Evolutionary conservation across 306 rosid genomes (phyloP).

Genomic region (Delonix regia): DNA sequence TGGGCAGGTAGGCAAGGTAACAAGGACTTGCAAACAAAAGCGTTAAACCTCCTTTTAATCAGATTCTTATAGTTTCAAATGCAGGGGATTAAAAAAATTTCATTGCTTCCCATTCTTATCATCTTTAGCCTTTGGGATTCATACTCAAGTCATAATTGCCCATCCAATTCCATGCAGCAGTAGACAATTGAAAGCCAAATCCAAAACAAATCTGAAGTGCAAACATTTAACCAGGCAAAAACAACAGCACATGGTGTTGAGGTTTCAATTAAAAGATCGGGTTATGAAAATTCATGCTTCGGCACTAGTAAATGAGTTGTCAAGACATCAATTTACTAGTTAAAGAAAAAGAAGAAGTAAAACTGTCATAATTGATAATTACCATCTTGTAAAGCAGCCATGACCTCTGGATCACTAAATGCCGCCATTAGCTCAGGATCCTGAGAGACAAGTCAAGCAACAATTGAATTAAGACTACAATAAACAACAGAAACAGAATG

Average conservation of each 20-base stretch:
- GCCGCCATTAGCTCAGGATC: conserved; percentile 90
- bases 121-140: not conserved
- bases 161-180: conserved; percentile 22
- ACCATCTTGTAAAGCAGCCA: conserved; percentile 98
- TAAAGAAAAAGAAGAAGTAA: not conserved
- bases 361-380: conserved; percentile 27
- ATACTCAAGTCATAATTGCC: not conserved
- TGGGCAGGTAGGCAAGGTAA: not conserved
- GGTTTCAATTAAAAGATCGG: not conserved
- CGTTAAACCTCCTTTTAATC: not conserved
- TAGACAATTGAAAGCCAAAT: conserved; percentile 3
- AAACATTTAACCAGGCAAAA: not conserved
- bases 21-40: not conserved
- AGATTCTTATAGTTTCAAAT: not conserved
- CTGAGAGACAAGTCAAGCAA: conserved; percentile 39
- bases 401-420: conserved; percentile 86
- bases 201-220: not conserved
- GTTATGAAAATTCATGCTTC: not conserved
- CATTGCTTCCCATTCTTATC: not conserved
- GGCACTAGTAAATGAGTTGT: not conserved
- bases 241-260: not conserved
- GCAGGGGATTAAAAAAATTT: not conserved
- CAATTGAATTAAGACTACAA: conserved; percentile 13
- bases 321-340: not conserved
- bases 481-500: not conserved